These are phyloP conservation scores for Phytopythium aichiense DNA, from an alignment of 352 stramenopile species.

Conservation along the genomic window DNA sequence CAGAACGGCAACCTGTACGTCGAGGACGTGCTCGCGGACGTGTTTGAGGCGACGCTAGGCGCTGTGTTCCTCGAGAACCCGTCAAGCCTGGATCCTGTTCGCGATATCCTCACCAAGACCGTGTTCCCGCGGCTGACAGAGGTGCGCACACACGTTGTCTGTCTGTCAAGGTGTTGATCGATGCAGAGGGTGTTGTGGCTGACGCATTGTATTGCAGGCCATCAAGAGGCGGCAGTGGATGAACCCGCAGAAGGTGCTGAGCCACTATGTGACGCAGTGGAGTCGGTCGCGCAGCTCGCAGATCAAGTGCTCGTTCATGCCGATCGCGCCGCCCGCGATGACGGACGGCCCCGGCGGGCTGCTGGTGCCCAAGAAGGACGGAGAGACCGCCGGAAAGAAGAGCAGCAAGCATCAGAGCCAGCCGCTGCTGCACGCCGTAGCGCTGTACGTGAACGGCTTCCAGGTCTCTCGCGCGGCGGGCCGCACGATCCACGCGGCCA, in stretches of 20 bases:
- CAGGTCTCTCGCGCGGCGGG: conserved; percentile 55
- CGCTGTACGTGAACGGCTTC: conserved; percentile 63
- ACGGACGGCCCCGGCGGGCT: conserved; percentile 8
- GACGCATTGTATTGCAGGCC: conserved; percentile 19
- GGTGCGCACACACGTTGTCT: conserved; percentile 8
- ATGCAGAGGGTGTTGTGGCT: neutral
- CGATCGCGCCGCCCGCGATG: conserved; percentile 15
- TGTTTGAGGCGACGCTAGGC: conserved; percentile 76
- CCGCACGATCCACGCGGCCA: conserved; percentile 61
- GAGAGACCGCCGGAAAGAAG: conserved; percentile 15
- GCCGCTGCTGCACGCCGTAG: conserved; percentile 42
- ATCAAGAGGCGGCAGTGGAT: conserved; percentile 83
- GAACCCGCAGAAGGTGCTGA: conserved; percentile 68
- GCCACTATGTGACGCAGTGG: conserved; percentile 62
- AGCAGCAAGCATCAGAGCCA: conserved; percentile 19
- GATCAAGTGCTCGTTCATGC: conserved; percentile 54
- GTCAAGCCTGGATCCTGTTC: conserved; percentile 44
- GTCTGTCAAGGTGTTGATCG: neutral
- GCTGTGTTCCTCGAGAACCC: conserved; percentile 77
- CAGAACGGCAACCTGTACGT: conserved; percentile 60
- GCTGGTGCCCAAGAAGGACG: conserved; percentile 24
- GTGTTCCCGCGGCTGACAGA: conserved; percentile 71
- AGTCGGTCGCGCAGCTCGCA: conserved; percentile 18
- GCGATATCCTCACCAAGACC: conserved; percentile 51
- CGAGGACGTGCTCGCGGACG: conserved; percentile 73